These are phyloP conservation scores for Kwoniella dejecticola DNA, from an alignment of 768 basidiomycete species.

Conservation along the genomic window DNA sequence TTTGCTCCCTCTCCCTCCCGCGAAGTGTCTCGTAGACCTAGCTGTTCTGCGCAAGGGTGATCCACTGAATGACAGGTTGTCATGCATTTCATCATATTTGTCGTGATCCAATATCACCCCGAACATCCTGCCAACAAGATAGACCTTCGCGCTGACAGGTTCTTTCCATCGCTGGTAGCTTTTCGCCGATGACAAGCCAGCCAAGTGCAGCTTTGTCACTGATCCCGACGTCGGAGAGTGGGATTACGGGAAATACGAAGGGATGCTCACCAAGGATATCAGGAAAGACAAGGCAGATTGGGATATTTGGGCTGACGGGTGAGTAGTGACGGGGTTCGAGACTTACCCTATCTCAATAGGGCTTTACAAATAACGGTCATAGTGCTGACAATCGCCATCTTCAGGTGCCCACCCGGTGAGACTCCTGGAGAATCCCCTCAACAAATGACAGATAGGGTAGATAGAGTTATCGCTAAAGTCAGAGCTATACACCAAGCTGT, in stretches of 20 bases:
- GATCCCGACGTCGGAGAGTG: conserved; percentile 62
- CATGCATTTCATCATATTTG: not conserved
- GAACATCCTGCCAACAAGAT: too few relatives aligned
- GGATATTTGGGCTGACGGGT: conserved; percentile 87
- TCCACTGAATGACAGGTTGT: not conserved
- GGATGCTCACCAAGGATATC: conserved; percentile 77
- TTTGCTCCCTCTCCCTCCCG: not conserved
- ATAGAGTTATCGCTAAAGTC: conserved; percentile 72
- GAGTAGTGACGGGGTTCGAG: conserved; percentile 33
- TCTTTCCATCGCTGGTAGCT: conserved; percentile 28
- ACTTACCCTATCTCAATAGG: not conserved
- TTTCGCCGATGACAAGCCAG: conserved; percentile 44
- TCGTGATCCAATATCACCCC: not conserved
- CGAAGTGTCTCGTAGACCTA: not conserved
- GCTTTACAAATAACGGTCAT: not conserved
- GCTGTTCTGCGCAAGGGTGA: not conserved
- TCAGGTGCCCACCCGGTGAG: conserved; percentile 70
- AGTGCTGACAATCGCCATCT: not conserved
- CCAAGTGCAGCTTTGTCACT: conserved; percentile 38
- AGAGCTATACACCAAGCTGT: conserved; percentile 50
- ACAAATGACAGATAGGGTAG: conserved; percentile 78
- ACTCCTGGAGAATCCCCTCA: conserved; percentile 72
- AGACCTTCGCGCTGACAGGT: not conserved
- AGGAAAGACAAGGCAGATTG: conserved; percentile 64
- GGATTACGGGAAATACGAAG: conserved; percentile 90